These are phyloP conservation scores for Nematocida sp. DNA, from an alignment of 371 early-diverging fungal species.

Conservation along the genomic window DNA sequence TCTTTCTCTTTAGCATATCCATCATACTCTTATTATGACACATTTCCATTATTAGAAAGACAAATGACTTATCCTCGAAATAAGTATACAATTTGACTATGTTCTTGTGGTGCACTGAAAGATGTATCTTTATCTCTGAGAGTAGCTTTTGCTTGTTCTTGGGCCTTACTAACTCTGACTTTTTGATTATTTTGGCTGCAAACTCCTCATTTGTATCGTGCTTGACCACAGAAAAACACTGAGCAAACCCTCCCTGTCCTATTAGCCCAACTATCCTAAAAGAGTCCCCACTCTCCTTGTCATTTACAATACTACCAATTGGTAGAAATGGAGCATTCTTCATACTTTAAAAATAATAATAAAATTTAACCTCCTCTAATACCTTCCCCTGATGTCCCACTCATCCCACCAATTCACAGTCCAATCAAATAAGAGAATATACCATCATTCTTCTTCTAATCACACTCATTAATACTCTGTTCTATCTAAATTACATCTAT, in stretches of 20 bases:
- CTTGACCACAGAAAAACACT: constrained; percentile 64
- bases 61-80: constrained; percentile 77
- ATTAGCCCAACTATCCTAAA: constrained; percentile 56
- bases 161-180: constrained; percentile 51
- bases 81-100: constrained; percentile 75
- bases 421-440: not conserved
- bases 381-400: not conserved
- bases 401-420: not conserved
- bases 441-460: too few species aligned
- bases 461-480: too few species aligned
- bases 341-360: constrained; percentile 44
- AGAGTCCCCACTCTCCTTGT: constrained; percentile 47
- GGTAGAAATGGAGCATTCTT: constrained; percentile 50
- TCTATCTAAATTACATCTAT: not conserved
- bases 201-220: constrained; percentile 68
- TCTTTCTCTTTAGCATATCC: constrained; percentile 72
- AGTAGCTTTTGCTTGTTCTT: constrained; percentile 62
- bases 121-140: constrained; percentile 81
- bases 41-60: constrained; percentile 84
- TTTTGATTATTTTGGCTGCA: constrained; percentile 73
- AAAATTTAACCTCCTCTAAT: constrained; percentile 26
- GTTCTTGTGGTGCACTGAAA: constrained; percentile 69
- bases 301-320: constrained; percentile 49
- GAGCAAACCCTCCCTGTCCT: constrained; percentile 79
- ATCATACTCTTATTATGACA: constrained; percentile 80